Conservation (phyloP, 257 asterid species). For the Ehretia macrophylla region DNA sequence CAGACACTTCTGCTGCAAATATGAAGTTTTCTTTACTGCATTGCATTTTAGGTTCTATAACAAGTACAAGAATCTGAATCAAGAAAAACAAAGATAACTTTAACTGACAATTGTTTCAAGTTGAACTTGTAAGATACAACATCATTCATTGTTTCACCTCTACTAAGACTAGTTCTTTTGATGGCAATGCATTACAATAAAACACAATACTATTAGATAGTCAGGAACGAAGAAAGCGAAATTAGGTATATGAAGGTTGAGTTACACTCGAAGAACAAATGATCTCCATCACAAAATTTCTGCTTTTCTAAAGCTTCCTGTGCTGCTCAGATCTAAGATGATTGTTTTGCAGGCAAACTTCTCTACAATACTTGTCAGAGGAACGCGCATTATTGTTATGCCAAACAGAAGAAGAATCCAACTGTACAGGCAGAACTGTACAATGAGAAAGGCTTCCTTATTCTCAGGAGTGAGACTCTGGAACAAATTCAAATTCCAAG, state of each 20-base stretch:
- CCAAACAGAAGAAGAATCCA: conserved; percentile 5
- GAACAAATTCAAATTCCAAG: not conserved
- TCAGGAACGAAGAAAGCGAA: not conserved
- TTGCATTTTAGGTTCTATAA: no score
- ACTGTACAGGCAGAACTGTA: conserved; percentile 22
- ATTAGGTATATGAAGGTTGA: not conserved
- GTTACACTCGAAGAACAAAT: not conserved
- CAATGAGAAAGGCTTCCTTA: conserved; percentile 16
- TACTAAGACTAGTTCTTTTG: no score
- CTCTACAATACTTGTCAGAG: not conserved
- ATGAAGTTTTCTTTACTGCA: no score
- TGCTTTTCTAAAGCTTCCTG: conserved; percentile 2
- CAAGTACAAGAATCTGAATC: no score
- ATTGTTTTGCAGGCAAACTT: not conserved
- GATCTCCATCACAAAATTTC: not conserved
- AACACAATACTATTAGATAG: no score
- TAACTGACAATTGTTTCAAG: no score
- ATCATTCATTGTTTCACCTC: no score
- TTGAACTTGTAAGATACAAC: no score
- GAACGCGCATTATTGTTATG: not conserved
- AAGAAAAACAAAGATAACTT: no score
- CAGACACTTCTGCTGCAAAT: no score
- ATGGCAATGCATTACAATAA: no score
- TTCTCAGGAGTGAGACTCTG: not conserved
- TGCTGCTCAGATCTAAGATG: not conserved